Base-by-base conservation (phyloP, 805 yeast genomes). In the Komagataella ulmi region DNA sequence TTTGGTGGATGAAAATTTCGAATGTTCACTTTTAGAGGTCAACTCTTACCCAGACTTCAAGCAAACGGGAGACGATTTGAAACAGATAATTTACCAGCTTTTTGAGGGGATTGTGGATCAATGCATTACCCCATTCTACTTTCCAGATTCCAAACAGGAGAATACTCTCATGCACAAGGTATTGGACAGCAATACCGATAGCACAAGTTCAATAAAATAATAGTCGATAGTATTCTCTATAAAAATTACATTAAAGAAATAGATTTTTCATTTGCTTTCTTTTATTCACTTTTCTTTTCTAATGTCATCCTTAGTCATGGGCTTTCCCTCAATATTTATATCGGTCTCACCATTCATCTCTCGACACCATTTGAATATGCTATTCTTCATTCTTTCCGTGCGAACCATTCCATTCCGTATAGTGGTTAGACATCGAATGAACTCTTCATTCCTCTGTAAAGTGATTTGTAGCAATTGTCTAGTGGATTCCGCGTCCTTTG, bases 21-120 rank as follows among this genome's bases (percentile, higher is more conserved):
- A 73, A 12, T 91, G 85, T 2, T 73, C 72, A 47, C 62, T 93
- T 24, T 67, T 91, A 46, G 98, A 93, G 65, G 87, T 89, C 47
- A 93, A 93, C 61, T 83, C 98, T 14, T 93, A 84, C 61, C 99
- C 99, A 1, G 99, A 93, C 63, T 93, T 93, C 69, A 89, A 88
- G 61, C 99, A 93, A 67, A 93, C 98, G 0, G 99, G 99, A 17
- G 77, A 70, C 14, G 84, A 76, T 6, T 70, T 91, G 58, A 85
- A 84, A 60, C 70, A 58, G 2, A 60, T 88, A 19, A 85, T 93
- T 30, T 73, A 74, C 55, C 84, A 76, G 43, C 69, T 90, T 47
- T 85, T 90, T 59, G 80, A 76, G 24, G 74, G 74, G 8, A 77
- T 80, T 0, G 77, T 79, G 0, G 59, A 65, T 3, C 63, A 66